Evolutionary conservation across 2,329 filamentous ascomycete species (phyloP), one percentile per base, ranked within the genome.

Genomic region (Kalmusia sp.): DNA sequence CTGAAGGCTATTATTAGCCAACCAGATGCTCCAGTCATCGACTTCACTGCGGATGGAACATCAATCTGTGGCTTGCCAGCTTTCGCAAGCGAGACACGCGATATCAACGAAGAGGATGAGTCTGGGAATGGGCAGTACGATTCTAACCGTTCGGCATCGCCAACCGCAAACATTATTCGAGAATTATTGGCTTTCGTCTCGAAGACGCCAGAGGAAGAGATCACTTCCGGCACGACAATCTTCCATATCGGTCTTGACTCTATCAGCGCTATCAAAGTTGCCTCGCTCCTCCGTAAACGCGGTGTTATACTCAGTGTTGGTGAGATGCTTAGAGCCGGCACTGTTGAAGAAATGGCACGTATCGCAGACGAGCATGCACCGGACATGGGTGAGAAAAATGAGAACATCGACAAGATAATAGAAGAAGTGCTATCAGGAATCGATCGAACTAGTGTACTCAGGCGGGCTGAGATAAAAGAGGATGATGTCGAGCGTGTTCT

Each of bases 181-280:
- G 62, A 77, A 30, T 76, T 80, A 3, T 69, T 86, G 8, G 76
- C 81, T 7, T 60, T 75, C 25, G 79, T 93, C 0, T 90, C 92
- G 0, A 84, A 82, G 14, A 74, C 89, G 0, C 77, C 86, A 0
- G 73, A 79, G 15, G 67, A 79, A 0, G 78, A 84, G 1, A 89
- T 96, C 46, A 73, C 76, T 2, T 81, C 80, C 50, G 77, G 80
- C 1, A 83, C 87, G 45, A 91, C 83, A 0, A 83, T 96, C 11
- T 96, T 95, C 71, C 87, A 95, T 58, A 81, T 97, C 1, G 93
- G 93, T 0, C 84, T 97, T 1, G 93, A 97, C 70, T 97, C 93
- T 0, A 96, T 97, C 71, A 93, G 88, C 58, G 89, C 92, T 1
- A 95, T 97, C 76, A 96, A 95, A 65, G 86, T 92, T 3, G 86